Conservation (phyloP, 805 yeast species). For the Metahyphopichia silvanorum region DNA sequence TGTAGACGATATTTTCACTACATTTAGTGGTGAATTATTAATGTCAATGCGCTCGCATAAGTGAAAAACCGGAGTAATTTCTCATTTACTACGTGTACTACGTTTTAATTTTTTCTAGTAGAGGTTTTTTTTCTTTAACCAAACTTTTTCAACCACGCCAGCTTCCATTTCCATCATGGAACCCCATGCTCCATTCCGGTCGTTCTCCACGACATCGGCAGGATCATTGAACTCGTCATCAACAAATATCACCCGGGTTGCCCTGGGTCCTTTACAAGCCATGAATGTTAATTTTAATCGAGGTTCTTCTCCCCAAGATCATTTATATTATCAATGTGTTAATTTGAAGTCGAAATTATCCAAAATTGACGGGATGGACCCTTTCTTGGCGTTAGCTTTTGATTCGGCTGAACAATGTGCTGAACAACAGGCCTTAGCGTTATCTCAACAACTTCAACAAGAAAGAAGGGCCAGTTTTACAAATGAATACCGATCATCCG, state of each 20-base stretch:
- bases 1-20: no score
- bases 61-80: no score
- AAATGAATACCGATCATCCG: slow-evolving; percentile 29
- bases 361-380: slow-evolving; percentile 62
- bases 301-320: slow-evolving; percentile 60
- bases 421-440: slow-evolving; percentile 65
- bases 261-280: slow-evolving; percentile 45
- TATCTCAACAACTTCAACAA: slow-evolving; percentile 39
- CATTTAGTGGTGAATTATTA: no score
- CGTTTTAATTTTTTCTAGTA: no score
- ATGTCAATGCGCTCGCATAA: no score
- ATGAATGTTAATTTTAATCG: slow-evolving; percentile 56
- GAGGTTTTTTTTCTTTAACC: no score
- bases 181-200: slow-evolving; percentile 33
- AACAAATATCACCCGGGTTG: slow-evolving; percentile 36
- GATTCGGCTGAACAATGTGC: slow-evolving; percentile 64
- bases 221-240: slow-evolving; percentile 27
- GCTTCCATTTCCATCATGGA: no score
- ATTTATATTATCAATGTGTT: slow-evolving; percentile 65
- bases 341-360: slow-evolving; percentile 54
- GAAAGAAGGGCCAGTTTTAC: slow-evolving; percentile 9
- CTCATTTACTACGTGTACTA: no score
- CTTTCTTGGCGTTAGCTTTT: slow-evolving; percentile 63
- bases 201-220: slow-evolving; percentile 31
- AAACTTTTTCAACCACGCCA: no score